Evolutionary conservation across 2,329 filamentous ascomycete species (phyloP), one percentile per base, ranked within the genome.

Genomic region (Chaetomium olivaceum): DNA sequence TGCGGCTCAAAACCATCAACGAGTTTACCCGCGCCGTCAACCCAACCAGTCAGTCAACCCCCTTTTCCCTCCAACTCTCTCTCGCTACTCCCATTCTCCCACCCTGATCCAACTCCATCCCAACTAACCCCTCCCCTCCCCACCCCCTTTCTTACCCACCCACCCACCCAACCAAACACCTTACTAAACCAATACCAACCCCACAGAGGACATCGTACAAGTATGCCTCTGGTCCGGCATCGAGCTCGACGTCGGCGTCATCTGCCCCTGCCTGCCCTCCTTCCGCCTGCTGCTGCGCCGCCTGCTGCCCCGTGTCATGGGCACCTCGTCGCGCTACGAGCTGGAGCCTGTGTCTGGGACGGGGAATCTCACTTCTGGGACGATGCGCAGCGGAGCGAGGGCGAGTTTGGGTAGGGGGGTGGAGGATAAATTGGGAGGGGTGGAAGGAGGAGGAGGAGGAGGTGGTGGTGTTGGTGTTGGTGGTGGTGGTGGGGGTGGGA

Each of bases 191-290:
- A 16, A 14, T 21, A 23, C 57, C 57, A 51, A 61, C 46, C 23
- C 16, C 46, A 39, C 64, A 72, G 69, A 66, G 63, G 71, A 72
- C 58, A 70, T 69, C 31, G 68, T 67, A 23, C 64, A 69, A 31
- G 57, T 71, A 0, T 67, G 58, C 58, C 56, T 72, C 51, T 72
- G 71, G 71, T 70, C 70, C 23, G 66, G 61, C 36, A 67, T 72
- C 62, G 71, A 72, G 31, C 61, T 72, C 33, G 60, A 71, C 62
- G 64, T 72, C 19, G 71, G 71, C 36, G 69, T 72, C 27, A 71
- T 72, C 48, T 71, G 70, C 59, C 69, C 71, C 29, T 72, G 71
- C 39, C 63, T 72, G 4, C 70, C 70, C 14, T 67, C 62, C 48
- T 67, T 71, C 61, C 69, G 71, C 3, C 65, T 71, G 8, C 67